Percentiles rank a stretch among this genome's conserved stretches.
phyloP scores from a whole-genome alignment of 2,329 filamentous ascomycete species.

The Colletotrichum sp. region DNA sequence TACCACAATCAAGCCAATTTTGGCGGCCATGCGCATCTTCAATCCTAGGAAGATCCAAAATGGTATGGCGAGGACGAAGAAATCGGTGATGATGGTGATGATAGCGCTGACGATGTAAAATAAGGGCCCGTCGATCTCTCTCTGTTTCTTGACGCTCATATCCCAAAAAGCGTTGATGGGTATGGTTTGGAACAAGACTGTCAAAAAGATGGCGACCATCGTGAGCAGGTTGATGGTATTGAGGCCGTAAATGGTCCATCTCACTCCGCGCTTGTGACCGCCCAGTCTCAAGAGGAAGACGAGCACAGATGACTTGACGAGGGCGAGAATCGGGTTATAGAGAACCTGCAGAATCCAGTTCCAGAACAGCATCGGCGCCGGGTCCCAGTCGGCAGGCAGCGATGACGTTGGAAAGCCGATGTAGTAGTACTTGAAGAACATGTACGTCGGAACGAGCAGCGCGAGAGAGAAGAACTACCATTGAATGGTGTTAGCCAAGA shows the following conservation, averaged over 20 bases:
- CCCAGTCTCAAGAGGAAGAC: conserved; percentile 35
- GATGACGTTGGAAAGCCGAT: background rate
- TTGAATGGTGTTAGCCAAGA: background rate
- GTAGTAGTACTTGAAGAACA: conserved; percentile 15
- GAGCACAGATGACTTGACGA: conserved; percentile 38
- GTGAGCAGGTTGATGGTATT: conserved; percentile 38
- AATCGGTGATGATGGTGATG: conserved; percentile 11
- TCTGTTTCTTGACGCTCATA: background rate
- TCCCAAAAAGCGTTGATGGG: conserved; percentile 39
- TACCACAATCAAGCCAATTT: conserved; percentile 41
- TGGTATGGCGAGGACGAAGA: conserved; percentile 31
- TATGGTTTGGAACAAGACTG: conserved; percentile 42
- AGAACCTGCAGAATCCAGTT: conserved; percentile 32
- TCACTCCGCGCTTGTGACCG: conserved; percentile 29
- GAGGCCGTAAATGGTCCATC: conserved; percentile 28
- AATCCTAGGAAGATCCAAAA: conserved; percentile 44
- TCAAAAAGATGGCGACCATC: conserved; percentile 39
- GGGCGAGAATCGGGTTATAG: conserved; percentile 50
- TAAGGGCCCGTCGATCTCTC: background rate
- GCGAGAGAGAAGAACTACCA: background rate
- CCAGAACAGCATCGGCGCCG: conserved; percentile 3
- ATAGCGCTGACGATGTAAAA: background rate
- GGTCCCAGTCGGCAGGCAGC: background rate
- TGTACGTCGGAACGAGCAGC: background rate
- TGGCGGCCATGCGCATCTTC: conserved; percentile 39